Evolutionary conservation across 768 basidiomycete genomes (phyloP), one percentile per base, ranked within the genome.

Genomic region (Paxillus involutus): DNA sequence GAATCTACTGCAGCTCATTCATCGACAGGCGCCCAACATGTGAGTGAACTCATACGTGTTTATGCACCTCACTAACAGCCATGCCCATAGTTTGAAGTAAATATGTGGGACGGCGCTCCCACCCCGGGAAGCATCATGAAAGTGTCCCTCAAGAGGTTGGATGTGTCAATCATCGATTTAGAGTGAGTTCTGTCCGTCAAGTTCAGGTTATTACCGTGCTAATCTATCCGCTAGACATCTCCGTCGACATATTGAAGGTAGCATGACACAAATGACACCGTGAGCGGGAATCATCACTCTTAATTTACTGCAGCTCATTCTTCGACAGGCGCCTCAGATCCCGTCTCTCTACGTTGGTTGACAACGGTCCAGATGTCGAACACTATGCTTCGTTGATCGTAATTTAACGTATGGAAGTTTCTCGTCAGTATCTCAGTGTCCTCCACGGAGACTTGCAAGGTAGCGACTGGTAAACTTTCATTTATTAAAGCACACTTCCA

Each of bases 241-340:
- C 5, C 60, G 58, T 29, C 30, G 21, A 14, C 65, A 71, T 30
- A 12, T 70, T 2, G 60, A 68, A 19, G 68, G 70, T 0, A 51
- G 21, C 2, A 59, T 56, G 3, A 61, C n/a, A 0, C 66, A 69
- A 8, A 41, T 69, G 26, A 71, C n/a, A 19, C 59, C 47, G 30
- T 58, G 69, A 24, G 69, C 73, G 4, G 21, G 2, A 2, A 37
- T 64, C 2, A 69, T 71, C 3, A 79, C 80, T 0, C 71, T 74
- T 0, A 83, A 79, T 36, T 59, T 83, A 1, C 51, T 83, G 0
- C 80, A 83, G 43, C 63, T 83, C 2, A 71, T 83, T 10, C 55
- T 83, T 2, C 73, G 80, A 0, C 80, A 82, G 49, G 73, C 66
- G 0, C 71, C 75, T 16, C 3, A 32, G 39, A 24, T 14, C 17